phyloP scores from a whole-genome alignment of 2,329 filamentous ascomycete species.

The Hypoxylon sp. region DNA sequence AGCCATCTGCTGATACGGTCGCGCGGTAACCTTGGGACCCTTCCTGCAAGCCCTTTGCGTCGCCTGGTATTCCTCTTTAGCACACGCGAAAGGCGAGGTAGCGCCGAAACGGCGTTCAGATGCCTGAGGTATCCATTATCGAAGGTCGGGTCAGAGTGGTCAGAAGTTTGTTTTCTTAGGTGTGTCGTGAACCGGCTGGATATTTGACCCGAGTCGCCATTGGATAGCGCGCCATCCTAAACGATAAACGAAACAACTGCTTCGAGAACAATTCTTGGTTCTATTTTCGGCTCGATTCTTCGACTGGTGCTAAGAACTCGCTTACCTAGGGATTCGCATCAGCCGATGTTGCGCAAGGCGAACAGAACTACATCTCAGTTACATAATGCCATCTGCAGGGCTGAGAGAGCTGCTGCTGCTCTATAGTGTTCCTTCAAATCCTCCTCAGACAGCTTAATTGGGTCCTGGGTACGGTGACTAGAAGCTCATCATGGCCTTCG shows the following conservation, averaged over 20 bases:
- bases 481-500: slow-evolving; percentile 18
- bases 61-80: slow-evolving; percentile 9
- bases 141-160: slow-evolving; percentile 4
- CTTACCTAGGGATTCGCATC: slow-evolving; percentile 8
- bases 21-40: slow-evolving; percentile 30
- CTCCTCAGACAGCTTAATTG: slow-evolving; percentile 3
- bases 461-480: slow-evolving; percentile 12
- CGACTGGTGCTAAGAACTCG: slow-evolving; percentile 10
- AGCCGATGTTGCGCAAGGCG: slow-evolving; percentile 24
- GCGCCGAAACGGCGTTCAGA: slow-evolving; percentile 10
- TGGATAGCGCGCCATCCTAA: slow-evolving; percentile 7
- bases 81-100: slow-evolving; percentile 7
- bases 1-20: slow-evolving; percentile 36
- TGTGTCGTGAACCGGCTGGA: slow-evolving; percentile 11
- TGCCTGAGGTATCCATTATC: slow-evolving; percentile 1
- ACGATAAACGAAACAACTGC: slow-evolving; percentile 1
- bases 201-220: slow-evolving; percentile 6
- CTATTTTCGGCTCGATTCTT: slow-evolving; percentile 33
- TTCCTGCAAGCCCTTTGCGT: slow-evolving; percentile 28
- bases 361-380: slow-evolving; percentile 15
- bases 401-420: slow-evolving; percentile 22
- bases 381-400: slow-evolving; percentile 26
- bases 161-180: slow-evolving; percentile 7
- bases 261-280: slow-evolving; percentile 8
- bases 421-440: slow-evolving; percentile 11